Evolutionary conservation across 75 land plant species (phyloP).

Genomic region (Pinus tabuliformis): DNA sequence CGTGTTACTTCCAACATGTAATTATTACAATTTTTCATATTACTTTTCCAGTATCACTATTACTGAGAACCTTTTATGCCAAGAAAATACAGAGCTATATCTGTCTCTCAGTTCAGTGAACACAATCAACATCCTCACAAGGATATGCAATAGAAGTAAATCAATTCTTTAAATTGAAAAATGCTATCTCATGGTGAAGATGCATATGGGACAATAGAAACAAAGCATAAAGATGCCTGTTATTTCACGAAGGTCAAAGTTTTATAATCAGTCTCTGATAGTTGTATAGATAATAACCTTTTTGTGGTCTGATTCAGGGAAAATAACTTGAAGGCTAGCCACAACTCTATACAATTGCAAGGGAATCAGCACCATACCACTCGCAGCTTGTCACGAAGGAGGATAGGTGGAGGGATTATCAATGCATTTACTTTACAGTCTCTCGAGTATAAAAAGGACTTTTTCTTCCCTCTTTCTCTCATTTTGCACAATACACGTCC

Average conservation of each 20-base stretch:
- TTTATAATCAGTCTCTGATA: too few species aligned
- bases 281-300: too few species aligned
- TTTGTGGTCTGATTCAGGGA: conserved; percentile 13
- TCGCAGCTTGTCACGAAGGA: conserved; percentile 37
- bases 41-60: too few species aligned
- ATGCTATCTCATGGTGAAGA: neutral
- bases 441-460: conserved; percentile 54
- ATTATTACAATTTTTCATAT: too few species aligned
- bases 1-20: too few species aligned
- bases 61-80: too few species aligned
- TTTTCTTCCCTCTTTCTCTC: conserved; percentile 71
- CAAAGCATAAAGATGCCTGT: neutral
- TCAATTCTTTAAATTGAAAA: neutral
- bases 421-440: conserved; percentile 50
- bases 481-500: conserved; percentile 75
- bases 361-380: conserved; percentile 17
- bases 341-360: conserved; percentile 20
- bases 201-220: neutral
- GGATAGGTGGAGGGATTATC: conserved; percentile 65
- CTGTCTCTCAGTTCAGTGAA: neutral
- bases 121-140: neutral
- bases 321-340: conserved; percentile 11
- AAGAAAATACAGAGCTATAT: neutral
- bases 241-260: neutral
- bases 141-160: neutral